Conservation (phyloP, 768 basidiomycete species). For the Chiua virens region DNA sequence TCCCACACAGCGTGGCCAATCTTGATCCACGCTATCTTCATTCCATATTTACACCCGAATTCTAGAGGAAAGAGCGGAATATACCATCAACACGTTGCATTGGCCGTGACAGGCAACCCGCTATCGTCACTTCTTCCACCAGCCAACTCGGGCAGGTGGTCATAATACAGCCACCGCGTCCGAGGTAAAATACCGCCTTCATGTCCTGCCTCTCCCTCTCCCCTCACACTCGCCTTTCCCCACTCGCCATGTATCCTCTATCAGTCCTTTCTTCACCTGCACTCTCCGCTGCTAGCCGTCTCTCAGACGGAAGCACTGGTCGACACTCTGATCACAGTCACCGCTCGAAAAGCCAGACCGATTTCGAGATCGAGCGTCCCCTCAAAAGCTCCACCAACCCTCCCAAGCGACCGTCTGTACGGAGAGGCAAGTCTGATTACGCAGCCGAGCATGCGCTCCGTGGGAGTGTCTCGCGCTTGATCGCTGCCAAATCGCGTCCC, state of each 20-base stretch:
- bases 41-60: conserved; percentile 28
- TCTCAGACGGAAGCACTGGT: conserved; percentile 39
- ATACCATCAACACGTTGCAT: conserved; percentile 34
- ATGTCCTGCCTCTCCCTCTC: conserved; percentile 6
- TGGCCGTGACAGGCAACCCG: conserved; percentile 32
- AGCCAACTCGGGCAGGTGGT: conserved; percentile 33
- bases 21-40: conserved; percentile 32
- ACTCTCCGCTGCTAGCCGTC: conserved; percentile 35
- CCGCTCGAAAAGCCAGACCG: conserved; percentile 44
- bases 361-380: conserved; percentile 68
- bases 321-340: conserved; percentile 33
- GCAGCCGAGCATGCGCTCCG: conserved; percentile 55
- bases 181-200: conserved; percentile 32
- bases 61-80: conserved; percentile 20
- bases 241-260: conserved; percentile 25
- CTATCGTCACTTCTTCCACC: conserved; percentile 26
- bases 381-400: conserved; percentile 34
- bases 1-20: conserved; percentile 24
- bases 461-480: conserved; percentile 52
- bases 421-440: conserved; percentile 43
- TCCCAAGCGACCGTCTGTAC: conserved; percentile 32
- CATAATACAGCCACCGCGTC: conserved; percentile 32
- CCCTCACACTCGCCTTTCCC: conserved; percentile 12
- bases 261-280: conserved; percentile 35
- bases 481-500: conserved; percentile 58